Conservation (phyloP, 345 rosid species). For the Citrus inodora region DNA sequence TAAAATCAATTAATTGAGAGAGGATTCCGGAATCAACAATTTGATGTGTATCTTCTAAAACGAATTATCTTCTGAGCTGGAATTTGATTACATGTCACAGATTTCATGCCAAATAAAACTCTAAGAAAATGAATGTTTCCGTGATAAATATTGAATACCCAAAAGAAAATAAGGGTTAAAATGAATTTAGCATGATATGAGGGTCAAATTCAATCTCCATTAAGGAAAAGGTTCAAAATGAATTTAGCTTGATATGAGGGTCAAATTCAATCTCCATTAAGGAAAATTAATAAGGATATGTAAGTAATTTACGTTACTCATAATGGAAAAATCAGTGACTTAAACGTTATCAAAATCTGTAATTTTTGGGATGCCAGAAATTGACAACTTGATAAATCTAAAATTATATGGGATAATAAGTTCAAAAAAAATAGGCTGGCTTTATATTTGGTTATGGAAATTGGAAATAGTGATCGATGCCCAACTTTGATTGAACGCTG, state of each 20-base stretch:
- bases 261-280: neutral
- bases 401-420: neutral
- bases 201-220: neutral
- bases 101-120: neutral
- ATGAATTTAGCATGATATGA: neutral
- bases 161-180: neutral
- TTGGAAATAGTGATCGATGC: neutral
- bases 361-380: too few relatives aligned
- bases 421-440: neutral
- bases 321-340: neutral
- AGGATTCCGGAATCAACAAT: neutral
- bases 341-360: too few relatives aligned
- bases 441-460: neutral
- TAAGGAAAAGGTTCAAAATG: neutral
- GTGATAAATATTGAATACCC: neutral
- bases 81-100: neutral
- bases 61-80: neutral
- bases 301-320: neutral
- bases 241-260: neutral
- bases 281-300: neutral
- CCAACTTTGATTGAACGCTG: neutral
- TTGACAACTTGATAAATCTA: too few relatives aligned
- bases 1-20: neutral
- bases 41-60: neutral
- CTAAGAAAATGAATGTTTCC: neutral